phyloP scores from a whole-genome alignment of 148 eudicot species.

The Agrostemma githago region DNA sequence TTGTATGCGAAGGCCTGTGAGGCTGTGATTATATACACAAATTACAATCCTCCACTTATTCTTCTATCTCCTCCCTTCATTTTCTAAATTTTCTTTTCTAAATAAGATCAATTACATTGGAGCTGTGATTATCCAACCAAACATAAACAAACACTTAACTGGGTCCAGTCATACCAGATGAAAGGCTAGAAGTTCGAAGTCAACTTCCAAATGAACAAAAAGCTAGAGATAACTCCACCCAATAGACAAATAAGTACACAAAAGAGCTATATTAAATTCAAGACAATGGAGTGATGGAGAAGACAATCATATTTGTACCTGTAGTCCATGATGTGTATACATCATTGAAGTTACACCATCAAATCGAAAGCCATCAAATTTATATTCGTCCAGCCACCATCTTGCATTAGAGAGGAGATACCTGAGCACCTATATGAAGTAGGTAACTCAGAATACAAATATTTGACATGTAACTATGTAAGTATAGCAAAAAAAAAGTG shows the following conservation, averaged over 20 bases:
- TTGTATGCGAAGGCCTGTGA: no score
- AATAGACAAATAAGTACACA: not conserved
- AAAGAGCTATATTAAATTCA: not conserved
- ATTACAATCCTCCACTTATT: not conserved
- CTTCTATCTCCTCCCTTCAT: not conserved
- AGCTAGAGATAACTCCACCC: not conserved
- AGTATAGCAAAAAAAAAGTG: not conserved
- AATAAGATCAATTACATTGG: not conserved
- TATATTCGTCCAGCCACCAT: slow-evolving; percentile 99
- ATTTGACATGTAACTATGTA: not conserved
- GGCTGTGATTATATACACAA: not conserved
- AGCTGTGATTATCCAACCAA: not conserved
- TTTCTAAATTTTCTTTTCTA: not conserved
- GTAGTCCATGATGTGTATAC: slow-evolving; percentile 97
- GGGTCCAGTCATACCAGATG: not conserved
- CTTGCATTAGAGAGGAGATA: slow-evolving; percentile 96
- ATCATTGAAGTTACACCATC: slow-evolving; percentile 99
- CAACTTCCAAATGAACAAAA: not conserved
- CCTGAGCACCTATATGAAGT: slow-evolving; percentile 62
- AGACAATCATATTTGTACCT: slow-evolving; percentile 36
- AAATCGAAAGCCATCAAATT: slow-evolving; percentile 98
- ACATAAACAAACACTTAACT: not conserved
- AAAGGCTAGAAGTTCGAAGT: not conserved
- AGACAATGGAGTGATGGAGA: not conserved
- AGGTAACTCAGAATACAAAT: slow-evolving; percentile 20